phyloP scores from a whole-genome alignment of 2,329 filamentous ascomycete species.

The Clarireedia paspali region DNA sequence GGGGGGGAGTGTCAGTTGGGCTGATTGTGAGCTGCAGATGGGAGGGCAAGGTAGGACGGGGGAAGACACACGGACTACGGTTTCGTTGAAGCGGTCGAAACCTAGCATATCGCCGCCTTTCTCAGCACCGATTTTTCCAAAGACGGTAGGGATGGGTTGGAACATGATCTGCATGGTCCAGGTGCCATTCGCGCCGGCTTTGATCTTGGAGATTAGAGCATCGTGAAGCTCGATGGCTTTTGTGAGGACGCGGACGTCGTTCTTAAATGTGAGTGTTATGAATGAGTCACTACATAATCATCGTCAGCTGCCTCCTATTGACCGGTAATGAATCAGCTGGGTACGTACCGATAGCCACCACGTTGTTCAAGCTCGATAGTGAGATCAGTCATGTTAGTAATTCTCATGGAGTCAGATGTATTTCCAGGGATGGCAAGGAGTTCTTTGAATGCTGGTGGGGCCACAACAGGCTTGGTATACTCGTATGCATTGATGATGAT shows the following conservation, averaged over 20 bases:
- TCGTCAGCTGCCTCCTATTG: background rate
- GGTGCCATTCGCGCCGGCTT: background rate
- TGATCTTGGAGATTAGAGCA: background rate
- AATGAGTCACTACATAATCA: background rate
- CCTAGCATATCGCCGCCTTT: background rate
- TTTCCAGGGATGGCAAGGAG: background rate
- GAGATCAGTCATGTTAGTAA: background rate
- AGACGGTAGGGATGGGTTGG: background rate
- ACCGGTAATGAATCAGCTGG: background rate
- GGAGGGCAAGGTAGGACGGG: background rate
- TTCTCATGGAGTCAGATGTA: background rate
- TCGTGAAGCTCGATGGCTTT: background rate
- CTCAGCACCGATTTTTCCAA: background rate
- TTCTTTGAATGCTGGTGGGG: background rate
- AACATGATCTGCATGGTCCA: background rate
- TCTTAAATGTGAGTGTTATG: conserved; percentile 1
- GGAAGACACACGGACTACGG: background rate
- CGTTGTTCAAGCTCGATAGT: background rate
- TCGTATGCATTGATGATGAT: background rate
- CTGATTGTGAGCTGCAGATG: background rate
- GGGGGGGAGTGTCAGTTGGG: background rate
- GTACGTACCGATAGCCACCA: background rate
- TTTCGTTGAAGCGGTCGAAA: background rate
- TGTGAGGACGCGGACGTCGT: background rate
- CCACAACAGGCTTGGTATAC: background rate